These are phyloP conservation scores for Nakaseomyces uthaithaninus DNA, from an alignment of 1,139 yeast genomes.

Conservation along the genomic window DNA sequence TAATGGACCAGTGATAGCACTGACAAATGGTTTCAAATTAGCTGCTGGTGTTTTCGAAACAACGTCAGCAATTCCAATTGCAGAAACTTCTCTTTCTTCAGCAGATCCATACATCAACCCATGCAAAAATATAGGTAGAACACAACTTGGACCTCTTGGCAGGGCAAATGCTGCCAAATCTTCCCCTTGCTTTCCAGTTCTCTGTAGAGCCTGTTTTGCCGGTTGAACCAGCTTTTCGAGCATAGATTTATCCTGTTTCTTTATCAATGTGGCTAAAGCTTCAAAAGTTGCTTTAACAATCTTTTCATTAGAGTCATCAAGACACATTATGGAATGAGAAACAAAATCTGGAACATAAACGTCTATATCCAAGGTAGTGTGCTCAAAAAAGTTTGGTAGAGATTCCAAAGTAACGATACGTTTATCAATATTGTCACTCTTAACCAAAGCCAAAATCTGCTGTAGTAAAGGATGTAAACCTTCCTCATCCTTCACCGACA, in stretches of 20 bases:
- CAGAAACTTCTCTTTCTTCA: slow-evolving; percentile 78
- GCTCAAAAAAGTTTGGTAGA: slow-evolving; percentile 60
- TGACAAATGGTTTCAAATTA: slow-evolving; percentile 77
- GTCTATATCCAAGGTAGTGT: slow-evolving; percentile 62
- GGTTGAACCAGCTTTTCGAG: slow-evolving; percentile 74
- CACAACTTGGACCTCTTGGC: slow-evolving; percentile 82
- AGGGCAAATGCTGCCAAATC: slow-evolving; percentile 66
- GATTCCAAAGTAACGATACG: slow-evolving; percentile 63
- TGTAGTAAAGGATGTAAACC: slow-evolving; percentile 82
- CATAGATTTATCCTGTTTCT: slow-evolving; percentile 64
- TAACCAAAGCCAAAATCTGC: slow-evolving; percentile 66
- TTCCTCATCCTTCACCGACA: slow-evolving; percentile 68
- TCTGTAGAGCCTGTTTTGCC: slow-evolving; percentile 60
- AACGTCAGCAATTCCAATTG: slow-evolving; percentile 81
- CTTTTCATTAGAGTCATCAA: slow-evolving; percentile 60
- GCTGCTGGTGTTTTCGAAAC: slow-evolving; percentile 80
- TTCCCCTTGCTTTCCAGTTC: slow-evolving; percentile 52
- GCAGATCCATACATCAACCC: slow-evolving; percentile 91
- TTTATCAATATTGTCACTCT: slow-evolving; percentile 62
- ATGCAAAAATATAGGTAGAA: slow-evolving; percentile 85
- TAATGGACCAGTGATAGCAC: slow-evolving; percentile 92
- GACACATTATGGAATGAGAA: slow-evolving; percentile 56
- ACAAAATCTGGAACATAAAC: slow-evolving; percentile 71
- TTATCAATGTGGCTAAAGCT: slow-evolving; percentile 57
- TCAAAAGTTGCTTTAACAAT: slow-evolving; percentile 66